These are phyloP conservation scores for Aspergillus asperescens DNA, from an alignment of 495 filamentous ascomycete genomes.

Conservation along the genomic window DNA sequence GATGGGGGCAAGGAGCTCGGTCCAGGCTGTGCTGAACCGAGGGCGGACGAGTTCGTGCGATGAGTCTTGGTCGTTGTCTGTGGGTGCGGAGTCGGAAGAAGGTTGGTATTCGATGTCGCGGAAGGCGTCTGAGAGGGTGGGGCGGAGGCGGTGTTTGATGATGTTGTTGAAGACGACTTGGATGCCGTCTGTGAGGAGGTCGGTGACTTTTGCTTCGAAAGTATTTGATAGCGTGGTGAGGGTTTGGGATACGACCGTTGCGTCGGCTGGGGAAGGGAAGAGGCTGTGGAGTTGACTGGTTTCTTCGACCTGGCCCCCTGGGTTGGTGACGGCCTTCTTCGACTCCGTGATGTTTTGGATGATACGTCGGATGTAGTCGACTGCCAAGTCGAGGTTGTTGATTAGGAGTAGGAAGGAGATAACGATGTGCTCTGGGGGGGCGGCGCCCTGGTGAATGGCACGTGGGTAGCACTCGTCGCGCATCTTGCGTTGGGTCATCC, in stretches of 20 bases:
- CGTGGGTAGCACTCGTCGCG: slow-evolving; percentile 88
- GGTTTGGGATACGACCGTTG: slow-evolving; percentile 56
- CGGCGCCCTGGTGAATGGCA: slow-evolving; percentile 62
- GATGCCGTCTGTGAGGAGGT: slow-evolving; percentile 77
- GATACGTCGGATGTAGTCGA: slow-evolving; percentile 85
- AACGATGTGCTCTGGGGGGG: slow-evolving; percentile 78
- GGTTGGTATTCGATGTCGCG: slow-evolving; percentile 80
- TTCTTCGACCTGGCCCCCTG: slow-evolving; percentile 18
- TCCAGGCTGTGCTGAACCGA: slow-evolving; percentile 77
- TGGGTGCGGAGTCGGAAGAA: slow-evolving; percentile 42
- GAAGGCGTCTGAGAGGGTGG: slow-evolving; percentile 81
- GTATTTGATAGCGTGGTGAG: slow-evolving; percentile 63
- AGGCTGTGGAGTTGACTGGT: slow-evolving; percentile 49
- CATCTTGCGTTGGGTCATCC: slow-evolving; percentile 97
- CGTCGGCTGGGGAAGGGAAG: slow-evolving; percentile 76
- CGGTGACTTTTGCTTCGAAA: slow-evolving; percentile 70
- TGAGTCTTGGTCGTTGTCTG: slow-evolving; percentile 29
- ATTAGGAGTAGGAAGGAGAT: slow-evolving; percentile 85
- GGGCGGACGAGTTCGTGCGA: slow-evolving; percentile 54
- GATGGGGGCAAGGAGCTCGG: slow-evolving; percentile 74
- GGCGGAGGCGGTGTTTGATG: slow-evolving; percentile 78
- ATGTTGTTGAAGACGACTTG: slow-evolving; percentile 83
- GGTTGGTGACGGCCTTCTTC: slow-evolving; percentile 26
- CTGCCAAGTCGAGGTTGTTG: slow-evolving; percentile 88
- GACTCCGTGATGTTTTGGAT: slow-evolving; percentile 57